Base-by-base conservation (phyloP, 176 grass and related monocot species). In the Tillandsia fasciculata region DNA sequence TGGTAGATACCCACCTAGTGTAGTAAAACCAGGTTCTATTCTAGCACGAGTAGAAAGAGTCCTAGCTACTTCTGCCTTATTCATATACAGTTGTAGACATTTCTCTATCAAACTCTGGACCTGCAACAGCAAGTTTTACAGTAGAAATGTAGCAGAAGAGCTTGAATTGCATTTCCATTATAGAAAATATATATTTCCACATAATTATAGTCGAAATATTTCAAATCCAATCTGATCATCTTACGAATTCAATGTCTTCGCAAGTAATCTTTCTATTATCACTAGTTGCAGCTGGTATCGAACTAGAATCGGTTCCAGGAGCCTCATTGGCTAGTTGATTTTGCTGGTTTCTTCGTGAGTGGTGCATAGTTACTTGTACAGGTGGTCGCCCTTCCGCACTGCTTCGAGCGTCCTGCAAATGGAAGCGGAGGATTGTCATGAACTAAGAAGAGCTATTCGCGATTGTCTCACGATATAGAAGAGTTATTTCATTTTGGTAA, bases 21-120 rank as follows among this genome's bases (percentile, higher is more conserved):
- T 94, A 72, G 95, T 99, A 80, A 99, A 99, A 48, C 84, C 90
- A 69, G 95, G 90, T 83, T 99, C 95, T 90, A 99, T 99, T 85
- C 78, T 83, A 77, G 95, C 95, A 27, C 90, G 95, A 73, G 61
- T 86, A 70, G 90, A 93, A 33, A 99, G 84, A 9, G 82, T 99
- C 49, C 82, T 87, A 79, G 94, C 84, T 54, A 94, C 90, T 79
- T 99, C 95, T 69, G 79, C 86, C 84, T 87, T 99, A 79, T 83
- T 94, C 95, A 94, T 99, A 72, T 99, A 99, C 49, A 99, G 78
- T 63, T 90, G 95, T 48, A 99, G 72, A 80, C 95, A 99, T 2
- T 79, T 84, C 49, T 99, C 95, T 86, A 99, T 99, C 77, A 99
- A 84, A 90, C 90, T 94, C 64, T 99, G 95, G 14, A 99, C 95